Percentiles rank a stretch among this genome's conserved stretches.
phyloP scores from a whole-genome alignment of 2,329 filamentous ascomycete genomes.

The Cordyceps tenuipes region DNA sequence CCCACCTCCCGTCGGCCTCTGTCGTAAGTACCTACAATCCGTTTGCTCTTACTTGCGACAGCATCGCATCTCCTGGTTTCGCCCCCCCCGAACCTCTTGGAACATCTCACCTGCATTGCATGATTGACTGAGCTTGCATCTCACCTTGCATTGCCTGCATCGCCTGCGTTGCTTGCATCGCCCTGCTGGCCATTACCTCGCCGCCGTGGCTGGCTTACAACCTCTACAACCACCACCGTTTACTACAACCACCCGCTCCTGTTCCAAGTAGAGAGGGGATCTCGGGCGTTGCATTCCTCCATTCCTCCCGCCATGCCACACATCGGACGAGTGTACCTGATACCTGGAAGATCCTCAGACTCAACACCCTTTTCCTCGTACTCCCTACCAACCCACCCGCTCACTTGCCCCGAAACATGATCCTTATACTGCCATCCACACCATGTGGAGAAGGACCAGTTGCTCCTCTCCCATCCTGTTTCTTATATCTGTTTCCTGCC shows the following conservation, averaged over 20 bases:
- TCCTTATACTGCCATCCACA: conserved; percentile 6
- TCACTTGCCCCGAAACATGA: conserved; percentile 1
- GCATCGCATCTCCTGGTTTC: neutral
- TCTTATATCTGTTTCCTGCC: conserved; percentile 8
- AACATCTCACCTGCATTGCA: neutral
- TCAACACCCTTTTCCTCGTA: neutral
- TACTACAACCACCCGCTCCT: conserved; percentile 7
- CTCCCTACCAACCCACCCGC: neutral
- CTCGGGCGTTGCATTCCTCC: neutral
- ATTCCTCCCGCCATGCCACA: neutral
- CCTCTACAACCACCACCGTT: neutral
- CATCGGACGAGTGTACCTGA: neutral
- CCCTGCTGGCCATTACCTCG: neutral
- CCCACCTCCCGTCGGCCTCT: conserved; percentile 69
- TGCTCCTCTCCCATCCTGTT: conserved; percentile 7
- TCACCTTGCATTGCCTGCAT: neutral
- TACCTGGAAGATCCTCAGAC: neutral
- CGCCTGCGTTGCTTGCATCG: neutral
- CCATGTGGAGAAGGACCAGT: conserved; percentile 11
- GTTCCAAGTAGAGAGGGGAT: neutral
- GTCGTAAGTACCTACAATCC: conserved; percentile 56
- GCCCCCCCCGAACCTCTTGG: neutral
- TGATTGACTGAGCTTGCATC: neutral
- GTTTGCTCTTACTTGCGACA: conserved; percentile 21
- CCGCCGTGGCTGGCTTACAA: neutral